Evolutionary conservation across 129 eudicot genomes (phyloP), one percentile per base, ranked within the genome.

Genomic region (Tanacetum coccineum): DNA sequence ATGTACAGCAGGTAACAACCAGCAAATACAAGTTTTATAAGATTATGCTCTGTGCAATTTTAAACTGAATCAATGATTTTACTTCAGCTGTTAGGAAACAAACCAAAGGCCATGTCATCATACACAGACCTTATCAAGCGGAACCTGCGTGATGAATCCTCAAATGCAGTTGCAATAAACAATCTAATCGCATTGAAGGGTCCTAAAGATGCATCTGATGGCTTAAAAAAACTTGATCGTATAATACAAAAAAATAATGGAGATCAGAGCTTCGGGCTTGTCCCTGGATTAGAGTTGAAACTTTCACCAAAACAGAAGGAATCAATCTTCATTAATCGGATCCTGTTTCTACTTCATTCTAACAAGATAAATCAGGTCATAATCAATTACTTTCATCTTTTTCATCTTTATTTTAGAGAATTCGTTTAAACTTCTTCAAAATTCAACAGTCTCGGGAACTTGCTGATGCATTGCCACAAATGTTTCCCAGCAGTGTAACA

Each of bases 331-430:
- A 62, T 60, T 15, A 93, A 93, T 74, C 87, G 95, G 32, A 70
- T 79, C 62, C 76, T 93, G 74, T 66, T 93, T 79, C 95, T 93
- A 14, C 98, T 93, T 51, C 98, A 93, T 74, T 83, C 98, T 22
- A 93, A 88, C 79, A 88, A 87, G 82, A 72, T 88, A 80, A 92
- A 86, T 54, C 95, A 93, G 98, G 98, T 93, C 59, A 57, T 51
- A 25, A 49, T 59, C 72, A 50, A 9, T 20, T 28, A 22, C 18
- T 15, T 3, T 5, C 1, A 4, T 70, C 46, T 6, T 4, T 48
- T 18, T 67, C 1, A 2, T 10, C 14, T 42, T 40, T 66, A 15
- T 60, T 28, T 40, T n/a, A 0, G 3, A 9, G 26, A 56, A 42
- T 1, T 49, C 28, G 62, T 21, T 3, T 20, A 2, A 20, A 54